Conservation (phyloP, 345 rosid species). For the Ailanthus altissimus region DNA sequence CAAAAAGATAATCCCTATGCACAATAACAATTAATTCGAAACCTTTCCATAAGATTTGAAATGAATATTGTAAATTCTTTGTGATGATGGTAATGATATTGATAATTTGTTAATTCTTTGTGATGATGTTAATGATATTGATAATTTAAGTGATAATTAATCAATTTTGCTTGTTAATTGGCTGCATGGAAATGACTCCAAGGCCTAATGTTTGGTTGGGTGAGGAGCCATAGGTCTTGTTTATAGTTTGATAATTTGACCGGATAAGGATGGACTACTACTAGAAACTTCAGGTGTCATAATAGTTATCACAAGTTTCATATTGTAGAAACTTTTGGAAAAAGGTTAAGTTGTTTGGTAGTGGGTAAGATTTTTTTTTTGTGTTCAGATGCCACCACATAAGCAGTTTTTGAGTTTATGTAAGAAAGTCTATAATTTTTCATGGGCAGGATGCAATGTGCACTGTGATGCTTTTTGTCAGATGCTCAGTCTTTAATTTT, state of each 20-base stretch:
- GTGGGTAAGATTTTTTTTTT: neutral
- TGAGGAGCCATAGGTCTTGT: neutral
- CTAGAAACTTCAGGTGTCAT: neutral
- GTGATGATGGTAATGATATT: neutral
- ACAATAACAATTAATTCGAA: neutral
- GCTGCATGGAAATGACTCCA: neutral
- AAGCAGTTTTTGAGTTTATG: neutral
- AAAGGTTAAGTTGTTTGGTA: slow-evolving; percentile 3
- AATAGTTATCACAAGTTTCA: neutral
- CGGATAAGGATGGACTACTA: neutral
- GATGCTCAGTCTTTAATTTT: neutral
- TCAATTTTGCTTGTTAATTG: neutral
- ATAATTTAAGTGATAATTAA: neutral
- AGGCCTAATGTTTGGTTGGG: neutral
- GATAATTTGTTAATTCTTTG: neutral
- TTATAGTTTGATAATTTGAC: neutral
- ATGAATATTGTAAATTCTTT: neutral
- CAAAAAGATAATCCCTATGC: no score
- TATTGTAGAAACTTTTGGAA: neutral
- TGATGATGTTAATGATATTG: neutral
- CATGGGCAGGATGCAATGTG: neutral
- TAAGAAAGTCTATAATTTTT: neutral
- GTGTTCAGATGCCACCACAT: neutral
- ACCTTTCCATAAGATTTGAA: neutral
- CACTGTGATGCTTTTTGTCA: neutral